These are phyloP conservation scores for Ramicandelaber brevisporus DNA, from an alignment of 192 early-diverging fungal genomes.

Conservation along the genomic window DNA sequence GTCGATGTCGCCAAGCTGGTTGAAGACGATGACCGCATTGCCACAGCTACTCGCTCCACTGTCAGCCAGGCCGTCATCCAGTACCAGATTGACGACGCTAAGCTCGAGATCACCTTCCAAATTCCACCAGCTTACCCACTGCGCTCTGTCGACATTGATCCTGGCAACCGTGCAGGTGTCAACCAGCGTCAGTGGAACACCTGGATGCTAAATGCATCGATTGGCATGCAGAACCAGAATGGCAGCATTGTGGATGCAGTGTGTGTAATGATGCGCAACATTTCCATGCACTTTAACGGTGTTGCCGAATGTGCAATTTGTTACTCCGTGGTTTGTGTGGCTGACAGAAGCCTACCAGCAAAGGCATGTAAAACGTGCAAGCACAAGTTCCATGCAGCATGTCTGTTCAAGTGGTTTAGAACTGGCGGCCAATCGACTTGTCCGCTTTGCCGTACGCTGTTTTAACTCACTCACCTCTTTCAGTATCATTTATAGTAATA, in stretches of 20 bases:
- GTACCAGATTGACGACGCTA: constrained; percentile 17
- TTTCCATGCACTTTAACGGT: constrained; percentile 82
- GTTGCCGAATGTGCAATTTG: constrained; percentile 95
- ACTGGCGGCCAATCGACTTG: constrained; percentile 42
- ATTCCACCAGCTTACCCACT: constrained; percentile 19
- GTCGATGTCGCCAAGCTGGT: background rate
- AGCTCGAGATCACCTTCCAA: constrained; percentile 17
- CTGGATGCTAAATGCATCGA: constrained; percentile 16
- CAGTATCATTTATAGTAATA: no score
- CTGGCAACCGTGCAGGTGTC: constrained; percentile 12
- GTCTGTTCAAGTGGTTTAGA: constrained; percentile 73
- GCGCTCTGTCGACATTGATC: constrained; percentile 9
- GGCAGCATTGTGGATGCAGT: constrained; percentile 56
- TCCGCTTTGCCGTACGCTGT: constrained; percentile 34
- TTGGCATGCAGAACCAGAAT: constrained; percentile 40
- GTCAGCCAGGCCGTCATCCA: no score
- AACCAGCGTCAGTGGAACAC: constrained; percentile 21
- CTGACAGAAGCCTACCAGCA: constrained; percentile 63
- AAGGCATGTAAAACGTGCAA: constrained; percentile 87
- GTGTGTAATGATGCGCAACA: constrained; percentile 54
- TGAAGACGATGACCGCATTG: background rate
- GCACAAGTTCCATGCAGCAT: constrained; percentile 79
- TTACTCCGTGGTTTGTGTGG: constrained; percentile 78
- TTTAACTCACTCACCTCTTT: no score
- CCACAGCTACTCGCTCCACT: no score